Evolutionary conservation across 75 land plant species (phyloP).

Genomic region (Cunninghamia lanceolata): DNA sequence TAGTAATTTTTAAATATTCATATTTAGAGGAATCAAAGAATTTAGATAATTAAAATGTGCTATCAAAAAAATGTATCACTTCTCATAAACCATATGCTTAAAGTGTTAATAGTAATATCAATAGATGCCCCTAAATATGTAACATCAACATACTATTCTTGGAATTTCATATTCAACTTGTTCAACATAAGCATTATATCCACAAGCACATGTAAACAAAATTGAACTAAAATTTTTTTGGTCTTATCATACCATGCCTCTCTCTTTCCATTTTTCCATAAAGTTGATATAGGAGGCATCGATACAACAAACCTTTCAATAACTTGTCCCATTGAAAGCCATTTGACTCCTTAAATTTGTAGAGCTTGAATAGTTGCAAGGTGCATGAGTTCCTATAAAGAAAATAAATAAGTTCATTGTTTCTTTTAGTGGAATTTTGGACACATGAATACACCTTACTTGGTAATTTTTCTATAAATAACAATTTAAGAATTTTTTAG

Average conservation of each 20-base stretch:
- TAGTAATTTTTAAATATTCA: background rate
- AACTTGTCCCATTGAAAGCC: background rate
- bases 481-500: too few relatives aligned
- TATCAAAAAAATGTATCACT: background rate
- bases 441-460: too few relatives aligned
- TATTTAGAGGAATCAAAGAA: background rate
- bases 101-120: background rate
- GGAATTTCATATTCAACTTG: background rate
- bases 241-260: too few relatives aligned
- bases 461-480: too few relatives aligned
- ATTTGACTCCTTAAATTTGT: background rate
- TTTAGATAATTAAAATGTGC: background rate
- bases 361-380: background rate
- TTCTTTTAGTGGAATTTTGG: background rate
- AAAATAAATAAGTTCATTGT: background rate
- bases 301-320: background rate
- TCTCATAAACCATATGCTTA: background rate
- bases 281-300: background rate
- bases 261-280: too few relatives aligned
- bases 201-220: background rate
- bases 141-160: background rate
- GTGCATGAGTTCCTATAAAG: background rate
- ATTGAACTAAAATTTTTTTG: background rate
- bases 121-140: background rate
- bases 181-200: slow-evolving; percentile 2